A percentile compares a stretch with the other conserved stretches of the same genome.
phyloP scores from a whole-genome alignment of 768 basidiomycete genomes.

The Fibroporia radiculosa region DNA sequence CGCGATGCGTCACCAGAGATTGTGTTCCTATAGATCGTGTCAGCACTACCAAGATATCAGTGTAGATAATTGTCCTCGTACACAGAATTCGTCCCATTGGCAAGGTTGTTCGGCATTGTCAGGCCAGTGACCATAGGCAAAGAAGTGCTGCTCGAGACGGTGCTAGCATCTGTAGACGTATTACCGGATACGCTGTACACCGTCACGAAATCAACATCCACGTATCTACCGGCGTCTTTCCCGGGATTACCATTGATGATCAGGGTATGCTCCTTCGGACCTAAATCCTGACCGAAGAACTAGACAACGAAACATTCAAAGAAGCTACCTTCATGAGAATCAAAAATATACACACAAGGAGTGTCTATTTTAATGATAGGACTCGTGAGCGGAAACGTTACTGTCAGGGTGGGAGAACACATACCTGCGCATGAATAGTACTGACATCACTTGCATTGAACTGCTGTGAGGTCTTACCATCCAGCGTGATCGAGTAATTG shows the following conservation, averaged over 20 bases:
- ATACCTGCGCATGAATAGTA: conserved; percentile 27
- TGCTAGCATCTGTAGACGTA: too few species aligned
- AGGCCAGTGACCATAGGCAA: too few species aligned
- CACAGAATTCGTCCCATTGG: not conserved
- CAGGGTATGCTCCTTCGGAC: conserved; percentile 1
- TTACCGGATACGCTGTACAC: conserved; percentile 1
- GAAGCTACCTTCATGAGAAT: not conserved
- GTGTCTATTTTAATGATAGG: not conserved
- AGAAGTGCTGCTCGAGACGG: too few species aligned
- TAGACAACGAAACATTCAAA: not conserved
- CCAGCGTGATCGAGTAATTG: conserved; percentile 36
- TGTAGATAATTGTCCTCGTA: too few species aligned
- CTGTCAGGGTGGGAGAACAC: not conserved
- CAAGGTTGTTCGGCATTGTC: conserved; percentile 1
- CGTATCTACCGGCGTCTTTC: not conserved
- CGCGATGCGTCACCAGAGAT: not conserved
- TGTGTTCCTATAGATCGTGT: too few species aligned
- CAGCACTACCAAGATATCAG: too few species aligned
- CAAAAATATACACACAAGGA: not conserved
- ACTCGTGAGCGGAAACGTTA: not conserved
- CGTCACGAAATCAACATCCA: conserved; percentile 1
- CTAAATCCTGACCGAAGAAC: conserved; percentile 3
- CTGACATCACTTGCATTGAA: conserved; percentile 29
- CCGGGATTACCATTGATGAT: not conserved
- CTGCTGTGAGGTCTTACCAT: conserved; percentile 26